phyloP scores from a whole-genome alignment of 768 basidiomycete genomes.

The Trametes cubensis region DNA sequence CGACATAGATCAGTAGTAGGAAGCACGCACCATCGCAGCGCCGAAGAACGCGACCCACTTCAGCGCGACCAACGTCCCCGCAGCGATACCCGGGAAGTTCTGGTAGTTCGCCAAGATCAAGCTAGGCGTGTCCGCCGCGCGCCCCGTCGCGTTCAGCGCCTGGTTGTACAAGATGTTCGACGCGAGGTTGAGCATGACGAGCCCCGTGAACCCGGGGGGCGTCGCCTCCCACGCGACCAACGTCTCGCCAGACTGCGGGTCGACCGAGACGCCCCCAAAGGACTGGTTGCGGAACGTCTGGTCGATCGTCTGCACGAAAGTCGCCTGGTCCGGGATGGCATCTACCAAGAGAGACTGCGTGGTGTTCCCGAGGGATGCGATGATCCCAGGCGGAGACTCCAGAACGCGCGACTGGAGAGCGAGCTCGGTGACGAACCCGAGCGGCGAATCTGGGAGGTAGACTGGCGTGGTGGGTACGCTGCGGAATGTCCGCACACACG shows the following conservation, averaged over 20 bases:
- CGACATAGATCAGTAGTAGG: background rate
- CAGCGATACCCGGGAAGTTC: constrained; percentile 57
- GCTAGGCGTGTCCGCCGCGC: constrained; percentile 41
- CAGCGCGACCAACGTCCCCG: constrained; percentile 60
- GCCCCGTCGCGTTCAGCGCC: constrained; percentile 57
- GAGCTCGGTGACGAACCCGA: constrained; percentile 34
- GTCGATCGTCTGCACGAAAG: constrained; percentile 58
- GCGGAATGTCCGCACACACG: constrained; percentile 49
- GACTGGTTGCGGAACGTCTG: constrained; percentile 57
- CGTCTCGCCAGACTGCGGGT: constrained; percentile 49
- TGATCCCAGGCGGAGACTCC: constrained; percentile 57
- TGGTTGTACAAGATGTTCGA: constrained; percentile 68
- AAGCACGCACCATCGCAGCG: constrained; percentile 60
- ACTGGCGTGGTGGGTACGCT: constrained; percentile 47
- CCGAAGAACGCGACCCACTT: constrained; percentile 80
- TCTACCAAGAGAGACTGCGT: constrained; percentile 39
- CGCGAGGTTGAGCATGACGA: constrained; percentile 65
- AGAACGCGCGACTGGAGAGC: constrained; percentile 43
- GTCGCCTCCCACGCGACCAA: constrained; percentile 75
- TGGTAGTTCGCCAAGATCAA: constrained; percentile 62
- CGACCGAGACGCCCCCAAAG: constrained; percentile 69
- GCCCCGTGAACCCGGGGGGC: constrained; percentile 59
- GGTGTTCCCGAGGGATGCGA: constrained; percentile 48
- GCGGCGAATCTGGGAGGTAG: constrained; percentile 57
- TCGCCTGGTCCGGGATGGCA: constrained; percentile 56